phyloP scores from a whole-genome alignment of 164 flowering plant species.

The Malania oleifera region DNA sequence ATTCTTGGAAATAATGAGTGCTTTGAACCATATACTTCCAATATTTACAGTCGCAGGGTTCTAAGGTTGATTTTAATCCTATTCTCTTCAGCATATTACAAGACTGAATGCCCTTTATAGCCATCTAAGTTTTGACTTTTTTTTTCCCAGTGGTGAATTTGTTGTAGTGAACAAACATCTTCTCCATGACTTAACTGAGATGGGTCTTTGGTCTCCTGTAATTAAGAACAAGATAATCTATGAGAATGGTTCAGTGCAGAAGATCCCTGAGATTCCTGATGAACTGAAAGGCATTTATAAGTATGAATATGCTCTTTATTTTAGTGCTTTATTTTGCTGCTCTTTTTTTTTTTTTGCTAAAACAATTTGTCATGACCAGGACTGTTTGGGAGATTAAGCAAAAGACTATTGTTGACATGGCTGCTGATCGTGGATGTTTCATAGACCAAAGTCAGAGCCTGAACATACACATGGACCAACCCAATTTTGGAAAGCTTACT shows the following conservation, averaged over 20 bases:
- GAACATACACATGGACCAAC: constrained; percentile 95
- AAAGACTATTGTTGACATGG: constrained; percentile 90
- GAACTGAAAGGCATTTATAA: constrained; percentile 73
- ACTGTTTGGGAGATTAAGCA: constrained; percentile 99
- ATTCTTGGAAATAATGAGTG: constrained; percentile 98
- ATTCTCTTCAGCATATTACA: background rate
- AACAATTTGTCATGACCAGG: constrained; percentile 25
- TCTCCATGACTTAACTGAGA: constrained; percentile 92
- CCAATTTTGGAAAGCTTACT: constrained; percentile 88
- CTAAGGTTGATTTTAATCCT: constrained; percentile 47
- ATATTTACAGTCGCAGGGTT: constrained; percentile 91
- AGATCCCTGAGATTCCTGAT: constrained; percentile 65
- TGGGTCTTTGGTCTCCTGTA: constrained; percentile 92
- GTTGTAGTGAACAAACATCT: constrained; percentile 98
- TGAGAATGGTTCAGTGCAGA: constrained; percentile 82
- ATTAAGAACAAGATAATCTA: constrained; percentile 80
- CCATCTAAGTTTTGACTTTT: background rate
- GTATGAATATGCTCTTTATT: constrained; percentile 28
- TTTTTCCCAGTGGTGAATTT: constrained; percentile 79
- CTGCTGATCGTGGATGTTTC: constrained; percentile 90
- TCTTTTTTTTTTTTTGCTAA: constrained; percentile 6
- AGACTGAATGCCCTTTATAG: background rate
- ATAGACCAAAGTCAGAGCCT: constrained; percentile 97
- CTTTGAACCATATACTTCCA: constrained; percentile 97
- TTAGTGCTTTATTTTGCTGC: background rate